Evolutionary conservation across 257 asterid species (phyloP).

Genomic region (Solanum chilense): DNA sequence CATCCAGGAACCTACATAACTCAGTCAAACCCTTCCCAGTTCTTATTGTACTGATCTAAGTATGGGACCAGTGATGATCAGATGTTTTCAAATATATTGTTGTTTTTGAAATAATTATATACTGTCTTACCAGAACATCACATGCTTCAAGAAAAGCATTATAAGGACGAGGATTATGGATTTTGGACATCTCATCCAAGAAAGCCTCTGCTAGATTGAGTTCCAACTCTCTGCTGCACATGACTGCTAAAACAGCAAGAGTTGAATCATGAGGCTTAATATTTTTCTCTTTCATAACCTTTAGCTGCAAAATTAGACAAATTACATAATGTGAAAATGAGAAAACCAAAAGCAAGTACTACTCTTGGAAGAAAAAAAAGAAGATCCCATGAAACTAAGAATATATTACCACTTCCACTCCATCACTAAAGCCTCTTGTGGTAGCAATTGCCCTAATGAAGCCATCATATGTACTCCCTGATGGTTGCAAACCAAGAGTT

Average conservation of each 20-base stretch:
- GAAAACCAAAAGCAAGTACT: background rate
- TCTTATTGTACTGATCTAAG: background rate
- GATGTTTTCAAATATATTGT: background rate
- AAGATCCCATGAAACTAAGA: background rate
- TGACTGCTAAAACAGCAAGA: slow-evolving; percentile 55
- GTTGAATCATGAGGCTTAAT: slow-evolving; percentile 67
- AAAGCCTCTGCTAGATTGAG: slow-evolving; percentile 68
- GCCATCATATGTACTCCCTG: slow-evolving; percentile 51
- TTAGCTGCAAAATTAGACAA: slow-evolving; percentile 41
- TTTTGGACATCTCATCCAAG: slow-evolving; percentile 40
- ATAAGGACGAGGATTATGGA: slow-evolving; percentile 32
- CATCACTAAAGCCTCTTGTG: slow-evolving; percentile 38
- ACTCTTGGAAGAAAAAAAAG: background rate
- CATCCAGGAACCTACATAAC: background rate
- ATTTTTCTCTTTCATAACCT: slow-evolving; percentile 57
- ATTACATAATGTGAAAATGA: background rate
- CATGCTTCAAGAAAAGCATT: slow-evolving; percentile 80
- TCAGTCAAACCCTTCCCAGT: background rate
- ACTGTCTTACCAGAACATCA: slow-evolving; percentile 51
- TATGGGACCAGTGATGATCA: background rate
- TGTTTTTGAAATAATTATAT: background rate
- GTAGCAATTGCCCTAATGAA: slow-evolving; percentile 50
- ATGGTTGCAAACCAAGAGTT: slow-evolving; percentile 67
- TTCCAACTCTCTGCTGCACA: slow-evolving; percentile 64
- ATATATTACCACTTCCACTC: slow-evolving; percentile 63